A percentile compares a stretch with the other conserved stretches of the same genome.
phyloP scores from a whole-genome alignment of 2,329 filamentous ascomycete species.

The Didymella sp. region DNA sequence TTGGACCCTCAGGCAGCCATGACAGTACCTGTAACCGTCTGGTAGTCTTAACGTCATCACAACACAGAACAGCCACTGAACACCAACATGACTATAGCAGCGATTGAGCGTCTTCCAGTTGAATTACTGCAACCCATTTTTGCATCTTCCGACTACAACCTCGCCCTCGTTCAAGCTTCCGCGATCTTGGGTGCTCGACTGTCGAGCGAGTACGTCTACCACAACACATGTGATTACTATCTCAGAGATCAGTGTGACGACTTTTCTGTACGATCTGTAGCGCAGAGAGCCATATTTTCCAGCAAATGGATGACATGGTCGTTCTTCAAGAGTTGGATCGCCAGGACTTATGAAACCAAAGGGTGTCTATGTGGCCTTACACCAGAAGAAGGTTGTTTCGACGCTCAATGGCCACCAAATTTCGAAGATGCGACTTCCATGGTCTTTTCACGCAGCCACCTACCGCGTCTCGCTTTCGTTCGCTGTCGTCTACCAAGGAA shows the following conservation, averaged over 20 bases:
- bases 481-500: slow-evolving; percentile 42
- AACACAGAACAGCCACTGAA: background rate
- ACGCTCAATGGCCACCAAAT: slow-evolving; percentile 41
- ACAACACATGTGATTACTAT: slow-evolving; percentile 34
- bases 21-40: background rate
- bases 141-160: slow-evolving; percentile 53
- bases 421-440: slow-evolving; percentile 40
- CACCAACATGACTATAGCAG: slow-evolving; percentile 24
- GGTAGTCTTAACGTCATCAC: slow-evolving; percentile 7
- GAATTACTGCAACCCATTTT: slow-evolving; percentile 63
- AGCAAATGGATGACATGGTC: slow-evolving; percentile 46
- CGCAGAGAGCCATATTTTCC: slow-evolving; percentile 39
- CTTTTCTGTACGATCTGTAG: slow-evolving; percentile 22
- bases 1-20: background rate
- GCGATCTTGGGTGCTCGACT: slow-evolving; percentile 47
- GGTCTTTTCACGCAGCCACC: slow-evolving; percentile 39
- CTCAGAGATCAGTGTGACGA: slow-evolving; percentile 23
- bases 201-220: slow-evolving; percentile 35
- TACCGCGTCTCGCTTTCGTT: slow-evolving; percentile 35
- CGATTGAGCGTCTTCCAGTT: slow-evolving; percentile 56
- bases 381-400: slow-evolving; percentile 33
- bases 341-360: slow-evolving; percentile 24
- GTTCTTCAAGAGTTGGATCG: slow-evolving; percentile 37
- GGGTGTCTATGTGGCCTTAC: slow-evolving; percentile 41
- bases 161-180: slow-evolving; percentile 52